phyloP scores from a whole-genome alignment of 768 basidiomycete genomes.

The Strobilomyces dryophilus region DNA sequence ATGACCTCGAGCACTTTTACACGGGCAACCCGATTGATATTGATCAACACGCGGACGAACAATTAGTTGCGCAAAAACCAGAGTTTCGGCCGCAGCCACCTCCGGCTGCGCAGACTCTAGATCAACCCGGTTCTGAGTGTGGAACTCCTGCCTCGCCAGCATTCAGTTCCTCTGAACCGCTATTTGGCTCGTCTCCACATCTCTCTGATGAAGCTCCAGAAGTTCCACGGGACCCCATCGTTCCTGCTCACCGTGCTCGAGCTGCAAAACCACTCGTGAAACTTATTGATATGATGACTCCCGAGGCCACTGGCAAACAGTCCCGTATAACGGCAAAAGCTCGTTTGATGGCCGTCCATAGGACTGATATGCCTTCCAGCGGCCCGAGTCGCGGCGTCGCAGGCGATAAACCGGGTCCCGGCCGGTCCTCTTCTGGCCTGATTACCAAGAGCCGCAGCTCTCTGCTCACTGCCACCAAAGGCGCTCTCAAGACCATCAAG shows the following conservation, averaged over 20 bases:
- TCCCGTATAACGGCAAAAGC: conserved; percentile 49
- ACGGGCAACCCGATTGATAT: conserved; percentile 29
- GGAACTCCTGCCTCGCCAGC: conserved; percentile 11
- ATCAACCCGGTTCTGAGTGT: not conserved
- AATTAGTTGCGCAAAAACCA: not conserved
- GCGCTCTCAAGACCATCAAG: conserved; percentile 47
- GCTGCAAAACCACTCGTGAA: conserved; percentile 53
- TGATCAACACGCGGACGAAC: conserved; percentile 21
- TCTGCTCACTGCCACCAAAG: conserved; percentile 50
- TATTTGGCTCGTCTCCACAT: conserved; percentile 27
- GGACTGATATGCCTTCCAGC: conserved; percentile 4
- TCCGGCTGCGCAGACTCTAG: not conserved
- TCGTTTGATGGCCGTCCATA: conserved; percentile 33
- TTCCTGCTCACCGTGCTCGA: conserved; percentile 44
- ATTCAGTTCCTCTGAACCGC: conserved; percentile 18
- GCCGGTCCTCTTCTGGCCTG: conserved; percentile 45
- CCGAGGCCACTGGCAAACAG: conserved; percentile 25
- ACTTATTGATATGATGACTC: conserved; percentile 37
- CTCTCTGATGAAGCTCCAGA: conserved; percentile 6
- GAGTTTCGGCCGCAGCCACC: not conserved
- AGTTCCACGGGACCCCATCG: not conserved
- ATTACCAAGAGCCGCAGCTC: conserved; percentile 43
- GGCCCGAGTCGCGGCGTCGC: conserved; percentile 3
- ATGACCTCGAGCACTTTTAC: conserved; percentile 31
- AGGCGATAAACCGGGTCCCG: conserved; percentile 43